phyloP scores from a whole-genome alignment of 148 eudicot genomes.

The Bassia scoparia region DNA sequence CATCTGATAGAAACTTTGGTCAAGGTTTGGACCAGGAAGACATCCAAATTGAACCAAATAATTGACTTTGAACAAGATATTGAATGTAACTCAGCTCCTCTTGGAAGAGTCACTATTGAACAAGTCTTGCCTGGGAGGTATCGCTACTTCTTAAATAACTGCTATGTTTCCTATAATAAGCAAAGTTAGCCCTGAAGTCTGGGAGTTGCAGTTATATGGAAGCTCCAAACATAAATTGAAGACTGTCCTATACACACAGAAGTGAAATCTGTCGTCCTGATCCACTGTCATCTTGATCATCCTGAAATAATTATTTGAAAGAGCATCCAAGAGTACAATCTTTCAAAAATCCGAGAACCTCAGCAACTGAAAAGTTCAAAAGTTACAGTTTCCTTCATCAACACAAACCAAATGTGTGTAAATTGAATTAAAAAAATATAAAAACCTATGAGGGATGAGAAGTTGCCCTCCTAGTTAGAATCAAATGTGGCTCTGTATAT shows the following conservation, averaged over 20 bases:
- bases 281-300: conserved; percentile 67
- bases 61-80: conserved; percentile 59
- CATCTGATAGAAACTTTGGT: conserved; percentile 50
- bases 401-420: background rate
- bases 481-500: background rate
- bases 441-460: no score
- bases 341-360: conserved; percentile 62
- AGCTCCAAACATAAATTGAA: conserved; percentile 66
- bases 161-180: conserved; percentile 40
- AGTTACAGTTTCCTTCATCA: background rate
- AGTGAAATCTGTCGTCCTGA: conserved; percentile 77
- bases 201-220: conserved; percentile 40
- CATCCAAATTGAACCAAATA: conserved; percentile 71
- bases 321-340: conserved; percentile 20
- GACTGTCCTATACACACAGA: conserved; percentile 62
- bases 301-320: conserved; percentile 35
- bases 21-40: conserved; percentile 63
- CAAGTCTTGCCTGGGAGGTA: conserved; percentile 44
- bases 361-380: conserved; percentile 42
- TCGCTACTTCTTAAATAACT: conserved; percentile 36
- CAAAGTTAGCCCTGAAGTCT: conserved; percentile 47
- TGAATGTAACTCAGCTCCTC: conserved; percentile 42
- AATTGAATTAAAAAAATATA: background rate
- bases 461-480: background rate
- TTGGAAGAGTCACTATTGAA: conserved; percentile 58